Base-by-base conservation (phyloP, 2,329 filamentous ascomycete species). In the Dothideomycetes sp. region DNA sequence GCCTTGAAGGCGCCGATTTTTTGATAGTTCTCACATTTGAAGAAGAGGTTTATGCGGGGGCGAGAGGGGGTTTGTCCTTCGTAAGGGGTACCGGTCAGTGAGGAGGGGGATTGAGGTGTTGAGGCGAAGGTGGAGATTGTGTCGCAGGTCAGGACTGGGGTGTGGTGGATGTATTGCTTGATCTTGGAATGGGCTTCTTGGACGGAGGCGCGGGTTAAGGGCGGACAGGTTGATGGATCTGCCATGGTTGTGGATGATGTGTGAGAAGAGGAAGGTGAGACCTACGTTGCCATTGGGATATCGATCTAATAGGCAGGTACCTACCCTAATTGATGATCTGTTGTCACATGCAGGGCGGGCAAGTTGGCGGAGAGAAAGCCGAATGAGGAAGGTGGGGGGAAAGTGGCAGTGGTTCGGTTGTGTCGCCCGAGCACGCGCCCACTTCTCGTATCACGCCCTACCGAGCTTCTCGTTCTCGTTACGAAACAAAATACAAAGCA, bases 11-110 rank as follows among this genome's bases (percentile, higher is more conserved):
- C 89, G 37, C 89, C 91, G 41, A 93, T 78, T 41, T 79, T 78
- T 67, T 96, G 91, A 44, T 85, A 68, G 61, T 95, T 95, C 69
- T 96, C 89, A 62, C 86, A 93, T 67, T 96, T 96, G 74, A 96
- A 94, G 68, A 84, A 91, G 38, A 96, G 70, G 10, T 77, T 70
- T 27, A 94, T 65, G 35, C 65, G 74, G 0, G 86, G 86, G 4
- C 59, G 65, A 1, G 82, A 76, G 0, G 79, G 46, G 10, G 30
- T 55, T 27, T 70, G 64, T 5, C 71, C 73, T 50, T 73, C 68
- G 65, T 71, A 79, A 48, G 65, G 61, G 4, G 79, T 81, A 11
- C 69, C 73, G 31, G 60, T 53, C 1, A 82, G 65, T 4, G 72
- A 68, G 4, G 68, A 65, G 2, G 63, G 40, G 0, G 69, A 60